Percentiles rank a stretch among this genome's conserved stretches.
These are phyloP conservation scores for Fusarium continuum DNA, from an alignment of 2,329 filamentous ascomycete species.

Conservation along the genomic window DNA sequence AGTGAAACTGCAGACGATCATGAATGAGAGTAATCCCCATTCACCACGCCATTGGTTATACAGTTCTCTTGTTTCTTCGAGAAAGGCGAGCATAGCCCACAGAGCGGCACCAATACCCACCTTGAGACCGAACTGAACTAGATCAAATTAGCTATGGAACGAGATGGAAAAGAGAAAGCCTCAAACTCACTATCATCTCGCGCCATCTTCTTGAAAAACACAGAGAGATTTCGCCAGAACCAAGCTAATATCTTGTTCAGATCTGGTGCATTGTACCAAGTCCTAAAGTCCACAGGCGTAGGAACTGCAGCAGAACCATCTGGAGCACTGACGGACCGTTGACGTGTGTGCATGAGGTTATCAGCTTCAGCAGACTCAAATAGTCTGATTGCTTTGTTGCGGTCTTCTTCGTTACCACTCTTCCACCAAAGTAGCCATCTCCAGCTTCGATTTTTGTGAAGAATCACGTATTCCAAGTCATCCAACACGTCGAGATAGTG, in stretches of 20 bases:
- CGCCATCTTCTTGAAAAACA: constrained; percentile 54
- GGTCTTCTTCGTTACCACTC: neutral
- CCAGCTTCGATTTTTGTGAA: constrained; percentile 74
- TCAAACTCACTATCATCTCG: constrained; percentile 54
- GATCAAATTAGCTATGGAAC: constrained; percentile 49
- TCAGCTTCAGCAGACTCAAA: constrained; percentile 49
- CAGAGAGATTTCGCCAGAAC: constrained; percentile 42
- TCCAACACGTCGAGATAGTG: constrained; percentile 84
- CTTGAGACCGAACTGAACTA: constrained; percentile 81
- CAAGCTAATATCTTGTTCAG: constrained; percentile 34
- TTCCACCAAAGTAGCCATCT: constrained; percentile 85
- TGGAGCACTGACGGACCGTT: neutral
- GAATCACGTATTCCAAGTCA: constrained; percentile 77
- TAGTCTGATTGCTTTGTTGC: constrained; percentile 44
- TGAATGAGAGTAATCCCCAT: constrained; percentile 96
- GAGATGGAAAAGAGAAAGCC: constrained; percentile 52
- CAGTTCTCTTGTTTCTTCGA: constrained; percentile 76
- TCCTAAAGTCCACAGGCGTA: neutral
- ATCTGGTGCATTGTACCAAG: constrained; percentile 23
- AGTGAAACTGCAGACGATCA: constrained; percentile 99
- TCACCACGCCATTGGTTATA: constrained; percentile 93
- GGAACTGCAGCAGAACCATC: neutral
- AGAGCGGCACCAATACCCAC: constrained; percentile 89
- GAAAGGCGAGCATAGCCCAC: constrained; percentile 88
- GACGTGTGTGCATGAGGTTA: constrained; percentile 20